Evolutionary conservation across 768 basidiomycete species (phyloP), one percentile per base, ranked within the genome.

Genomic region (Pulveroboletus sp.): DNA sequence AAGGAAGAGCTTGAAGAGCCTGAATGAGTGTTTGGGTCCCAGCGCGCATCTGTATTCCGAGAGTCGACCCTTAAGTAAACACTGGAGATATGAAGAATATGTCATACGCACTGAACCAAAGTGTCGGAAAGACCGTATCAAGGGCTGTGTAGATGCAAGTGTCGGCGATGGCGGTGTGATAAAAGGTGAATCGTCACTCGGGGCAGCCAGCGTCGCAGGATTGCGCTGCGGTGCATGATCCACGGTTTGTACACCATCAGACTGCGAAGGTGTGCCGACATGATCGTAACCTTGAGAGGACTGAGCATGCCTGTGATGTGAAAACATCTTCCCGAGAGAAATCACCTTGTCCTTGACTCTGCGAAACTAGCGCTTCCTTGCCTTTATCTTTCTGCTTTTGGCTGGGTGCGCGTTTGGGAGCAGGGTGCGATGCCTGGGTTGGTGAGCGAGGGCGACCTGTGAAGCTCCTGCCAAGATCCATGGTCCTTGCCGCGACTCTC

Each of bases 11-110:
- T 60, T 92, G 90, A 12, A 93, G 74, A 4, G 88, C 90, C 69
- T 92, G 90, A 35, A 93, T 92, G 43, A 93, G 79, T 3, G 90
- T 88, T 64, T 93, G 91, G 3, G 90, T 93, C 14, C 90, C 90
- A 24, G 83, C 81, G 36, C 88, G 84, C 82, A 93, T 86, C 90
- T 93, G 62, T 33, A 55, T 40, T 51, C 50, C 51, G 50, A 43
- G 35, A 46, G 18, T 6, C 31, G 15, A 42, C 14, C 14, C 15
- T 57, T 45, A 36, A 50, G 43, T 6, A 43, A 36, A 38, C 10
- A 9, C 36, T 7, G 26, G 14, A n/a, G 9, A 48, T 36, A 32
- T n/a, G 38, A 37, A 55, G 39, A 33, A 49, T 31, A 30, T 40
- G 43, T 14, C 15, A 54, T 37, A 70, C 83, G 58, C 63, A 90